Evolutionary conservation across 345 rosid genomes (phyloP).

Genomic region (Physaria fendleri): DNA sequence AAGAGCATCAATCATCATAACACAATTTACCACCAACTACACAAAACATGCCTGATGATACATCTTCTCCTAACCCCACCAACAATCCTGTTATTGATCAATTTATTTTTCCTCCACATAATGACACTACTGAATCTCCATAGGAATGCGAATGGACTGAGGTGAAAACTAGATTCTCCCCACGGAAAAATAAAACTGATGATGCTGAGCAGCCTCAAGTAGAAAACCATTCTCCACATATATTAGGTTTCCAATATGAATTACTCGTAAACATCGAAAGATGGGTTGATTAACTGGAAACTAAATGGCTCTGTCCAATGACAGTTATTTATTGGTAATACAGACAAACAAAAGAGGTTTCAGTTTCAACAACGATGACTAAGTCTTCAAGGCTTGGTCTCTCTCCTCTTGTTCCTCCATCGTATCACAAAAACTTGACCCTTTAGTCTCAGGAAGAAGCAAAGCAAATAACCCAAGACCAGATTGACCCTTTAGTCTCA

Average conservation of each 20-base stretch:
- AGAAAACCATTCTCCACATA: too few relatives aligned
- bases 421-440: slow-evolving; percentile 31
- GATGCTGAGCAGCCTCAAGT: too few relatives aligned
- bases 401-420: slow-evolving; percentile 34
- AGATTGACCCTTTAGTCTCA: slow-evolving; percentile 29
- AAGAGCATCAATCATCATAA: too few relatives aligned
- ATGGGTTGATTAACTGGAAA: not conserved
- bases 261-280: not conserved
- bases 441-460: slow-evolving; percentile 36
- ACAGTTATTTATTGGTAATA: not conserved
- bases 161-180: too few relatives aligned
- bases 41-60: too few relatives aligned
- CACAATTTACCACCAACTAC: too few relatives aligned
- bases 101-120: too few relatives aligned
- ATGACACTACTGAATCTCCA: too few relatives aligned
- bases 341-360: not conserved
- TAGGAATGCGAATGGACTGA: too few relatives aligned
- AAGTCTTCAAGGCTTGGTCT: slow-evolving; percentile 18
- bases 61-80: too few relatives aligned
- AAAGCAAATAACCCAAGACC: slow-evolving; percentile 25
- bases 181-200: too few relatives aligned
- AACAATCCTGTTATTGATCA: too few relatives aligned
- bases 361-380: not conserved
- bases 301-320: not conserved
- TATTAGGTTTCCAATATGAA: not conserved